Conservation (phyloP, 208 protist genomes). For the Trypanosoma theileri region DNA sequence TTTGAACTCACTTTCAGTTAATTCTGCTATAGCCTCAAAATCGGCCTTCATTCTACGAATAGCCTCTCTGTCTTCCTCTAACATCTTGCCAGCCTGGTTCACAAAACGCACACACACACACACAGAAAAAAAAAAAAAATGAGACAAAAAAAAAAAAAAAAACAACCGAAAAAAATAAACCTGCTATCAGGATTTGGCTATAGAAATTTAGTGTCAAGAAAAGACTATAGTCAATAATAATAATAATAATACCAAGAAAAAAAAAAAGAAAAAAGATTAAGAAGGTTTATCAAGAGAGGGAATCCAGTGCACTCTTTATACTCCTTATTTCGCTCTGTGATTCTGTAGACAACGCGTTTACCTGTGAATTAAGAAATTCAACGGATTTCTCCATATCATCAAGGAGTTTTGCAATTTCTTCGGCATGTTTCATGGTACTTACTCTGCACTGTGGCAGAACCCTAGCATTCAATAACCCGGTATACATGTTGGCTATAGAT, state of each 20-base stretch:
- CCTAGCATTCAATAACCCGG: background rate
- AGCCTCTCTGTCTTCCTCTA: constrained; percentile 79
- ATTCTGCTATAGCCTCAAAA: constrained; percentile 76
- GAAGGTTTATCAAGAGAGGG: constrained; percentile 8
- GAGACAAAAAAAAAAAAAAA: background rate
- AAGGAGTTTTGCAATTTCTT: constrained; percentile 16
- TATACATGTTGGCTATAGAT: constrained; percentile 11
- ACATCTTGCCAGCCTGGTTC: constrained; percentile 33
- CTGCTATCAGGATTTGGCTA: background rate
- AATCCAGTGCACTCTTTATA: constrained; percentile 13
- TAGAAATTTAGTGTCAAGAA: no score
- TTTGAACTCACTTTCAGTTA: constrained; percentile 67
- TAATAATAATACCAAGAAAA: no score
- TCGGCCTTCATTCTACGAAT: constrained; percentile 84
- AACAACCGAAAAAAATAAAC: background rate
- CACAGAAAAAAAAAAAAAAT: background rate
- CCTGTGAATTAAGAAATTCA: constrained; percentile 14
- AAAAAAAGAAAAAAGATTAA: background rate
- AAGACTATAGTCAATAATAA: no score
- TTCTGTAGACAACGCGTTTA: background rate
- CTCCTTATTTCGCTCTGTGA: constrained; percentile 1
- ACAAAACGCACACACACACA: background rate
- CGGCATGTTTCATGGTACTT: constrained; percentile 5
- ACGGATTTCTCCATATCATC: constrained; percentile 22
- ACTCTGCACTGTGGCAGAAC: background rate